phyloP scores from a whole-genome alignment of 176 grass and related monocot species.

The Carex kokanica region DNA sequence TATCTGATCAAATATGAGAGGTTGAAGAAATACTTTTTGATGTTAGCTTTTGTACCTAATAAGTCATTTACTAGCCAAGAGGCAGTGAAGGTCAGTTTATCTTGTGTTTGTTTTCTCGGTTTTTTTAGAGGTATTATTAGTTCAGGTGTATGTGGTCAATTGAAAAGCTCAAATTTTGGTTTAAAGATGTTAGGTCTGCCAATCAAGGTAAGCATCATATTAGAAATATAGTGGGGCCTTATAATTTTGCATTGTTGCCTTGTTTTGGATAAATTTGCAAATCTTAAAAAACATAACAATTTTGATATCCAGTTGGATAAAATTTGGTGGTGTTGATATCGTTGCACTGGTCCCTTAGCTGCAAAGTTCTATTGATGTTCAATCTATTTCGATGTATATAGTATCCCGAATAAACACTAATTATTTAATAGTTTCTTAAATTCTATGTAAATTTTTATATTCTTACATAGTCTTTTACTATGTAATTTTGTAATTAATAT shows the following conservation, averaged over 20 bases:
- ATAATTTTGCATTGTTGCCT: not conserved
- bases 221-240: not conserved
- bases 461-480: too few relatives aligned
- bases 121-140: not conserved
- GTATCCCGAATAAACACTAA: too few relatives aligned
- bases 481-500: too few relatives aligned
- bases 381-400: not conserved
- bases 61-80: conserved; percentile 13
- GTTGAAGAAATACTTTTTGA: not conserved
- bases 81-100: conserved; percentile 4
- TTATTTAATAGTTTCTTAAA: too few relatives aligned
- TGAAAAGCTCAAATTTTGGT: not conserved
- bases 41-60: conserved; percentile 15
- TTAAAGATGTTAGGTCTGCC: conserved; percentile 10
- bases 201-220: not conserved
- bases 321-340: not conserved
- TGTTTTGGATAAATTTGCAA: not conserved
- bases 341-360: not conserved
- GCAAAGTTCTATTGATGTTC: not conserved
- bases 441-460: too few relatives aligned
- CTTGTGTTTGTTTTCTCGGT: not conserved
- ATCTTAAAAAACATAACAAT: not conserved
- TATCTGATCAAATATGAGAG: not conserved
- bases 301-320: not conserved
- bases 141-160: not conserved